Conservation (phyloP, 306 rosid species). For the Cucumis melo region DNA sequence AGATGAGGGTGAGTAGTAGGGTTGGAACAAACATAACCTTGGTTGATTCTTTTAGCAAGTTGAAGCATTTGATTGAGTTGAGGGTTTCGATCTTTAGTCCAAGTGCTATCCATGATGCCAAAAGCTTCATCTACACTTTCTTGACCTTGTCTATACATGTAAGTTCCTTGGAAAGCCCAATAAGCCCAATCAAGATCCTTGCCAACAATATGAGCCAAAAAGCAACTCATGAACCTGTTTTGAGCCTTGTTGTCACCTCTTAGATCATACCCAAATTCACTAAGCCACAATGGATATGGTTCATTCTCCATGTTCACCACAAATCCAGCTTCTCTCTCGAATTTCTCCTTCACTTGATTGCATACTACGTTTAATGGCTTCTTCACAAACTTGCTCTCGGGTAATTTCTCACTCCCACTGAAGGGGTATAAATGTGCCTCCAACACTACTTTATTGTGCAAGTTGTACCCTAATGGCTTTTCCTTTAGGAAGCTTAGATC, state of each 20-base stretch:
- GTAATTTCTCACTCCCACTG: slow-evolving; percentile 24
- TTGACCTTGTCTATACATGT: slow-evolving; percentile 17
- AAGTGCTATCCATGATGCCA: slow-evolving; percentile 18
- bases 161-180: slow-evolving; percentile 44
- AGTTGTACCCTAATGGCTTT: slow-evolving; percentile 8
- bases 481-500: slow-evolving; percentile 23
- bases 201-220: slow-evolving; percentile 32
- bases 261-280: slow-evolving; percentile 41
- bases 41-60: slow-evolving; percentile 15
- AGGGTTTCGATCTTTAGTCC: slow-evolving; percentile 20
- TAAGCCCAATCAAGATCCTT: slow-evolving; percentile 40
- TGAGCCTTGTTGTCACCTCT: background rate
- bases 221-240: slow-evolving; percentile 22
- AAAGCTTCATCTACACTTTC: slow-evolving; percentile 13
- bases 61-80: slow-evolving; percentile 18
- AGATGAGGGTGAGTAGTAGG: too few relatives aligned
- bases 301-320: slow-evolving; percentile 14
- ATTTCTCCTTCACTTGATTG: slow-evolving; percentile 9
- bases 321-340: slow-evolving; percentile 29
- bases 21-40: slow-evolving; percentile 12
- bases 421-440: slow-evolving; percentile 38
- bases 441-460: slow-evolving; percentile 23
- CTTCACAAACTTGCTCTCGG: slow-evolving; percentile 13
- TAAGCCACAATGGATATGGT: slow-evolving; percentile 20
- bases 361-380: slow-evolving; percentile 41